Conservation (phyloP, 345 rosid species). For the Populus simonii region DNA sequence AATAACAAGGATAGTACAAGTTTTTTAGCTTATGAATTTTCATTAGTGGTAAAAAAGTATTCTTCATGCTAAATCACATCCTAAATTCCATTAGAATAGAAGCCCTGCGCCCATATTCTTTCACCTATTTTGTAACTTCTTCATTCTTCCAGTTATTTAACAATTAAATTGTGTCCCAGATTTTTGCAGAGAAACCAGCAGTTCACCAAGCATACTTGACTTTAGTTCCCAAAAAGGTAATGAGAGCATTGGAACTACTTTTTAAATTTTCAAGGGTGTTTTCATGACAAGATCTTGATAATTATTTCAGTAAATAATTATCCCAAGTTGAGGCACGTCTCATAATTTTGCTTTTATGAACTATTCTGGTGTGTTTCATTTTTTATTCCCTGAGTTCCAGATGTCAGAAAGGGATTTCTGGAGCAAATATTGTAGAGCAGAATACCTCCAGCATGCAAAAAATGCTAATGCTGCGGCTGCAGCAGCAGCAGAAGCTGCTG, state of each 20-base stretch:
- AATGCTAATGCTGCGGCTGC: conserved; percentile 73
- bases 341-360: not conserved
- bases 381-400: conserved; percentile 33
- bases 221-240: conserved; percentile 87
- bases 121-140: not conserved
- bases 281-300: not conserved
- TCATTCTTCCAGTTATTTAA: conserved; percentile 12
- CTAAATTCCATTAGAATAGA: not conserved
- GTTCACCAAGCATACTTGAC: conserved; percentile 81
- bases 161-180: conserved; percentile 41
- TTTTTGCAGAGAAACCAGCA: conserved; percentile 97
- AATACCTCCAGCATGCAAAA: conserved; percentile 73
- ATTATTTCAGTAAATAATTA: not conserved
- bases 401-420: conserved; percentile 91
- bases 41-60: not conserved
- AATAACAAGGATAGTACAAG: not conserved
- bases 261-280: conserved; percentile 4
- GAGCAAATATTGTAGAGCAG: conserved; percentile 96
- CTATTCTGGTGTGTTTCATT: conserved; percentile 1
- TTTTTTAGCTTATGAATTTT: no score
- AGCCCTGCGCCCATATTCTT: not conserved
- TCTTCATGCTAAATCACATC: not conserved
- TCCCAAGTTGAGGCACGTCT: not conserved
- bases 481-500: conserved; percentile 98
- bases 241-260: conserved; percentile 13